Conservation (phyloP, 208 protist species). For the Acanthamoeba polyphaga region DNA sequence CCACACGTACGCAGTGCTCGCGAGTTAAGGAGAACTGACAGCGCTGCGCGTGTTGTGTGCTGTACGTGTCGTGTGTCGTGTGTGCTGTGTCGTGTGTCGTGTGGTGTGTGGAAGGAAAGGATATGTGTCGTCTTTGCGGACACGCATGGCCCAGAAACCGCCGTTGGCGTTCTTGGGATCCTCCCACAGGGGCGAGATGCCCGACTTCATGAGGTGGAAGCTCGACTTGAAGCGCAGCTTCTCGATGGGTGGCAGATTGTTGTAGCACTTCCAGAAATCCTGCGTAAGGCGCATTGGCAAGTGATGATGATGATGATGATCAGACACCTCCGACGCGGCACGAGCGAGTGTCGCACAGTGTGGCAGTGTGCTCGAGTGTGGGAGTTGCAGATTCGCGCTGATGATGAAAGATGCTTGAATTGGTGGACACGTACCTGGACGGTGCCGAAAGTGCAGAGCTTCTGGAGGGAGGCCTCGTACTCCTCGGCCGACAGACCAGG, state of each 20-base stretch:
- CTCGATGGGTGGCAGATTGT: conserved; percentile 74
- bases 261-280: conserved; percentile 78
- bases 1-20: conserved; percentile 55
- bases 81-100: neutral
- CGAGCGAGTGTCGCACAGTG: too few species aligned
- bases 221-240: conserved; percentile 72
- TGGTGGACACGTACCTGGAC: conserved; percentile 29
- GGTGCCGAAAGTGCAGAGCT: conserved; percentile 62
- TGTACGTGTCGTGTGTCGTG: too few species aligned
- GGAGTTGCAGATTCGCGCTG: neutral
- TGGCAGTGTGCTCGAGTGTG: neutral
- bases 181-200: conserved; percentile 71
- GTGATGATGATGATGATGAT: neutral
- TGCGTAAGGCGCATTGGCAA: neutral
- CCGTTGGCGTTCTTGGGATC: conserved; percentile 70
- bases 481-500: conserved; percentile 67
- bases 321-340: neutral
- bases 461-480: conserved; percentile 73
- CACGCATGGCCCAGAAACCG: conserved; percentile 75
- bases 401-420: neutral
- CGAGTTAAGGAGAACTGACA: neutral
- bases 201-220: conserved; percentile 75
- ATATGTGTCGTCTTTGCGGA: conserved; percentile 66
- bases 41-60: neutral
- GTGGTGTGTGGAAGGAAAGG: neutral